These are phyloP conservation scores for Cucurbita ficifolia DNA, from an alignment of 306 rosid genomes.

Conservation along the genomic window DNA sequence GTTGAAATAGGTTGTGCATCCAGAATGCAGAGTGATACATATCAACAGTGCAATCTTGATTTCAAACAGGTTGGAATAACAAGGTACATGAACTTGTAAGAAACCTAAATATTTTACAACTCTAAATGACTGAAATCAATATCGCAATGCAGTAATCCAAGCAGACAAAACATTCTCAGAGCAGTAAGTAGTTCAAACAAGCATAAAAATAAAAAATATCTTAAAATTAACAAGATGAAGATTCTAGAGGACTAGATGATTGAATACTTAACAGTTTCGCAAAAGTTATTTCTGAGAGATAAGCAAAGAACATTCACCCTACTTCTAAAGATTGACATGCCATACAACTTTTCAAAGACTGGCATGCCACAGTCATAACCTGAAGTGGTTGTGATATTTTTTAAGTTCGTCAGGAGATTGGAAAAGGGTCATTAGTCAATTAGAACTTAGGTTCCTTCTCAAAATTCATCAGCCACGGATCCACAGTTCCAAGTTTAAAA, in stretches of 20 bases:
- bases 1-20: background rate
- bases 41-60: background rate
- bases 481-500: background rate
- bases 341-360: background rate
- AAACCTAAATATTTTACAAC: background rate
- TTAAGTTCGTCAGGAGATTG: background rate
- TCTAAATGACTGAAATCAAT: background rate
- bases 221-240: too few relatives aligned
- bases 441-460: background rate
- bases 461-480: background rate
- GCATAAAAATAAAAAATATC: too few relatives aligned
- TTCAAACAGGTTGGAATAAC: background rate
- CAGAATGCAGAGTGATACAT: background rate
- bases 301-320: background rate
- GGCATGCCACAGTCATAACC: background rate
- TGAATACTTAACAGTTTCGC: too few relatives aligned
- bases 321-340: background rate
- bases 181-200: too few relatives aligned
- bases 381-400: background rate
- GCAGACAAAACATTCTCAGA: too few relatives aligned
- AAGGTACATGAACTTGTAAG: background rate
- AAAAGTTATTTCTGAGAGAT: background rate
- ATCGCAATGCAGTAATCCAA: background rate
- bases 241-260: too few relatives aligned
- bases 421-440: too few relatives aligned